These are phyloP conservation scores for Cladophialophora bantiana DNA, from an alignment of 2,329 filamentous ascomycete species.

Conservation along the genomic window DNA sequence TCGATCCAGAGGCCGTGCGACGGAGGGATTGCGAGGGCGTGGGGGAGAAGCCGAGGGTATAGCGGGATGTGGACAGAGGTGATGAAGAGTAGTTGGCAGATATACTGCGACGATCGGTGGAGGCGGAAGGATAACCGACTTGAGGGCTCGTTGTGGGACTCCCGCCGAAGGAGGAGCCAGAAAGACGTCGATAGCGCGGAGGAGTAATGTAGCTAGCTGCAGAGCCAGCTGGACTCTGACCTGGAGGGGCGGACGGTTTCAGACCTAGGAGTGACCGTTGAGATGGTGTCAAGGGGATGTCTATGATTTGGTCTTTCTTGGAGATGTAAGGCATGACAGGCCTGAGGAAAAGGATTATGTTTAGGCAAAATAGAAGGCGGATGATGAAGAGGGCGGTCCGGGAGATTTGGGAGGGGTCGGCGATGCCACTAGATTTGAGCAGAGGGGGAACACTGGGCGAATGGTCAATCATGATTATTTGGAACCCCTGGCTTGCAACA, in stretches of 20 bases:
- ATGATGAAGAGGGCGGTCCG: conserved; percentile 61
- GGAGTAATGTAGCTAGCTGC: conserved; percentile 70
- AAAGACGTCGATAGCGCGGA: conserved; percentile 74
- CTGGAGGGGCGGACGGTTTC: conserved; percentile 68
- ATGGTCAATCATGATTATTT: conserved; percentile 30
- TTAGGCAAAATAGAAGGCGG: conserved; percentile 70
- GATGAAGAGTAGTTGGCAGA: conserved; percentile 40
- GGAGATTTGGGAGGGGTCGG: conserved; percentile 45
- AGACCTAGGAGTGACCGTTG: conserved; percentile 87
- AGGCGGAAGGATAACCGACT: conserved; percentile 43
- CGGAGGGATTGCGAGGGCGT: conserved; percentile 50
- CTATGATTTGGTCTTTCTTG: conserved; percentile 76
- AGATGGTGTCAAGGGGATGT: conserved; percentile 88
- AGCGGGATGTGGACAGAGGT: conserved; percentile 35
- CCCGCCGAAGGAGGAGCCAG: conserved; percentile 60
- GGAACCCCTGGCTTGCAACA: not conserved
- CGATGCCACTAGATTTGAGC: conserved; percentile 47
- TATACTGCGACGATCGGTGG: conserved; percentile 56
- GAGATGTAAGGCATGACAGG: conserved; percentile 68
- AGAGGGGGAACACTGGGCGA: conserved; percentile 47
- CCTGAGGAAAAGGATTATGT: conserved; percentile 72
- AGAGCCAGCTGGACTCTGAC: conserved; percentile 64
- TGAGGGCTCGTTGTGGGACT: conserved; percentile 42
- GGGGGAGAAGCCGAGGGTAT: conserved; percentile 40
- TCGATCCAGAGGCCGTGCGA: conserved; percentile 52